Base-by-base conservation (phyloP, 495 filamentous ascomycete species). In the Annulohypoxylon moriforme region DNA sequence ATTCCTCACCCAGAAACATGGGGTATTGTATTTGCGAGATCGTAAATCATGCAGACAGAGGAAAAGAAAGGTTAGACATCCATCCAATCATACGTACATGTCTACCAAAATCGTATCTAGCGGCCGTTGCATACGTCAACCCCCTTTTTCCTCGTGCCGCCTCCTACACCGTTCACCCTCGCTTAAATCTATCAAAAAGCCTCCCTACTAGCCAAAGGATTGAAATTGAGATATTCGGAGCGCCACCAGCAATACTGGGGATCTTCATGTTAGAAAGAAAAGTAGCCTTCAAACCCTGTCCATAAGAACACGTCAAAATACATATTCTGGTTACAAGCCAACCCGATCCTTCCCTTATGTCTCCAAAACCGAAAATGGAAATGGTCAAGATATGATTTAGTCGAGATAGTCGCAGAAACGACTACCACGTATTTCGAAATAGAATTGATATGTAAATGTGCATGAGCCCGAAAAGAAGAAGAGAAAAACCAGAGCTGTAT, bases 91-190 rank as follows among this genome's bases (percentile, higher is more conserved):
- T 68, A 59, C 70, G 33, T 64, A 64, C 64, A 67, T 40, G 18
- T 57, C 34, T 42, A 60, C 36, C 36, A 36, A 36, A 60, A 34
- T 68, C 65, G 52, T 73, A 60, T 57, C 65, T 69, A 68, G 24
- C 65, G 71, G 71, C 71, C 71, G 71, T 73, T 66, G 33, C 64
- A 61, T n/a, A 64, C 69, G 52, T 69, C 55, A 64, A 49, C 25
- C 46, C 29, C 31, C 44, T 47, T 42, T 60, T 34, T 9, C 53
- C 46, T 10, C 22, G 18, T 64, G 18, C 44, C 52, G 31, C 52
- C 18, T 59, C 46, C 9, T 59, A 24, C 29, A 42, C 56, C 52
- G n/a, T 49, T 11, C 40, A 20, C 16, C 24, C 47, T 29, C 47
- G 24, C 47, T 25, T n/a, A 52, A 52, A n/a, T 52, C 24, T 52